Conservation (phyloP, 257 asterid species). For the Solanum commersonii region DNA sequence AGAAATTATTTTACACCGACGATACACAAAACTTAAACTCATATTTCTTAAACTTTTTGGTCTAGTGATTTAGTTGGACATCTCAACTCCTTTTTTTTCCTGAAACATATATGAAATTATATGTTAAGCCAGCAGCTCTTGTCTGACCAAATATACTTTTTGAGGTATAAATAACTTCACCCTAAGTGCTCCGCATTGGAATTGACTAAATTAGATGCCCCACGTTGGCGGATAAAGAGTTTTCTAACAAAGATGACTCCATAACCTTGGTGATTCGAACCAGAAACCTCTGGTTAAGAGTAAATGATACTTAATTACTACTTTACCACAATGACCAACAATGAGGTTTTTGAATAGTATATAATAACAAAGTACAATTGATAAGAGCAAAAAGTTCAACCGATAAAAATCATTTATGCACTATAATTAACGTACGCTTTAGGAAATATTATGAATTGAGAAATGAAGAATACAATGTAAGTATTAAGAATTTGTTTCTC, state of each 20-base stretch:
- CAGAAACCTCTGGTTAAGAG: too few relatives aligned
- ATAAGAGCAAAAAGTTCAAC: not conserved
- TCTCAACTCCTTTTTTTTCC: not conserved
- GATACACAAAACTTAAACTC: too few relatives aligned
- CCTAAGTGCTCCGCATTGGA: not conserved
- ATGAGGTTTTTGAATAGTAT: too few relatives aligned
- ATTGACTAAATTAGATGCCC: not conserved
- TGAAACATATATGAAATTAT: not conserved
- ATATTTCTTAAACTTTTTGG: too few relatives aligned
- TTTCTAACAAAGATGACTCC: not conserved
- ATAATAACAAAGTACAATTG: not conserved
- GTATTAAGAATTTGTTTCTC: not conserved
- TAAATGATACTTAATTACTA: not conserved
- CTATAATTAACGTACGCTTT: not conserved
- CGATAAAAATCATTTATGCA: not conserved
- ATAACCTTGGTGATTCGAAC: not conserved
- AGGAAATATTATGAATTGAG: not conserved
- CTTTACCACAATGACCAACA: too few relatives aligned
- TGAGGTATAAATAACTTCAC: not conserved
- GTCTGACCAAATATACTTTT: not conserved
- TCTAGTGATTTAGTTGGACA: not conserved
- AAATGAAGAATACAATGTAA: not conserved
- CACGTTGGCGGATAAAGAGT: not conserved
- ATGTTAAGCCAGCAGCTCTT: not conserved
- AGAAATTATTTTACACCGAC: too few relatives aligned